Conservation (phyloP, 495 filamentous ascomycete genomes). For the Neohortaea acidophila region DNA sequence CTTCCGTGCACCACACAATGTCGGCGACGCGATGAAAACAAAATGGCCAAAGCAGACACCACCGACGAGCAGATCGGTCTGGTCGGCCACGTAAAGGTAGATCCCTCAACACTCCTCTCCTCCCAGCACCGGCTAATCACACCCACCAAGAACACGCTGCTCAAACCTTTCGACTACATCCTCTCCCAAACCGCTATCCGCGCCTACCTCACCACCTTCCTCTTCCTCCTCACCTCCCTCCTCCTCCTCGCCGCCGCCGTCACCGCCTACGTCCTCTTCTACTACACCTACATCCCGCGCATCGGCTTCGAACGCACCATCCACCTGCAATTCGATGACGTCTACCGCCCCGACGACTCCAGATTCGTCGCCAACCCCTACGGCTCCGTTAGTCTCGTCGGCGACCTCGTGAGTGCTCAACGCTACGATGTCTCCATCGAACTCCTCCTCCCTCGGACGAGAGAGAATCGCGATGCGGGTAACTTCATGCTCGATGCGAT, state of each 20-base stretch:
- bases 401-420: constrained; percentile 37
- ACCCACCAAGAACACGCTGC: constrained; percentile 21
- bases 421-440: constrained; percentile 48
- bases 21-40: too few relatives aligned
- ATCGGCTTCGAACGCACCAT: constrained; percentile 47
- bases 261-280: constrained; percentile 61
- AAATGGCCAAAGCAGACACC: too few relatives aligned
- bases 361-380: constrained; percentile 29
- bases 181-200: constrained; percentile 52
- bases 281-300: constrained; percentile 67
- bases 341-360: constrained; percentile 1
- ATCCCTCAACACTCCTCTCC: too few relatives aligned
- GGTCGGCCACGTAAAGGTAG: too few relatives aligned
- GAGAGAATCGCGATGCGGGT: constrained; percentile 43
- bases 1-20: too few relatives aligned
- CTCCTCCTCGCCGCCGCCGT: constrained; percentile 47
- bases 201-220: constrained; percentile 54
- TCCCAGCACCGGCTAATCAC: background rate
- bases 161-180: constrained; percentile 36
- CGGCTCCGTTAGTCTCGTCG: constrained; percentile 32
- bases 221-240: constrained; percentile 44
- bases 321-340: constrained; percentile 69
- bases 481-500: constrained; percentile 79
- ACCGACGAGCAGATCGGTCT: too few relatives aligned
- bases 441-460: constrained; percentile 45